A percentile compares a stretch with the other conserved stretches of the same genome.
Conservation (phyloP, 768 basidiomycete species). For the Tremella mesenterica region DNA sequence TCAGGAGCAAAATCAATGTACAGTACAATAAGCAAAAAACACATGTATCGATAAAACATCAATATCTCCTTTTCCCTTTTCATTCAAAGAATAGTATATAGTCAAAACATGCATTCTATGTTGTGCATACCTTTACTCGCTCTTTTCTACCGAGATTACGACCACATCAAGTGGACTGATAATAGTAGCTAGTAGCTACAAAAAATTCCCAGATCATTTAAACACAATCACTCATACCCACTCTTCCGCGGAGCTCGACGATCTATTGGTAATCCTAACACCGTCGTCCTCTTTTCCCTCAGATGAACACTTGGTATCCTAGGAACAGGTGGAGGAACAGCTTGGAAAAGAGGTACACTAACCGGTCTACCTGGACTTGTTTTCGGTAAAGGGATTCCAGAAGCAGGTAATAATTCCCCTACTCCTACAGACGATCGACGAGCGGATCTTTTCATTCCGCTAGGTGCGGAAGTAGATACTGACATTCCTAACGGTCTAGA, state of each 20-base stretch:
- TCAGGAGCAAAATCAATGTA: no score
- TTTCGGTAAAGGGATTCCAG: constrained; percentile 23
- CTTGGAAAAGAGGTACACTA: constrained; percentile 22
- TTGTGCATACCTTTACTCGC: no score
- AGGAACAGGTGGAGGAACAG: constrained; percentile 33
- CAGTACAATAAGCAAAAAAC: no score
- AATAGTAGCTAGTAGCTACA: neutral
- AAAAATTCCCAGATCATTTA: no score
- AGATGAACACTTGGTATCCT: constrained; percentile 33
- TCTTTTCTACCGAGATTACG: no score
- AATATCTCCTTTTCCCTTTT: no score
- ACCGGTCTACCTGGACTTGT: constrained; percentile 14
- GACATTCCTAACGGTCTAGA: neutral
- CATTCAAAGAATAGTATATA: no score
- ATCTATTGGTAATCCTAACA: neutral
- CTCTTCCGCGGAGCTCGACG: neutral
- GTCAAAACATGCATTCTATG: no score
- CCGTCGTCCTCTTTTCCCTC: constrained; percentile 4
- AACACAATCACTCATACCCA: no score
- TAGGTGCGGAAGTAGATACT: constrained; percentile 1
- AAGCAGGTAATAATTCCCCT: constrained; percentile 6
- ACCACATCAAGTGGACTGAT: neutral
- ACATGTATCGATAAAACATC: constrained; percentile 2
- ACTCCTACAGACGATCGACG: constrained; percentile 6
- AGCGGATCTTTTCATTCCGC: constrained; percentile 2